phyloP scores from a whole-genome alignment of 2,329 filamentous ascomycete species.

The Rhexocercosporidium sp. region DNA sequence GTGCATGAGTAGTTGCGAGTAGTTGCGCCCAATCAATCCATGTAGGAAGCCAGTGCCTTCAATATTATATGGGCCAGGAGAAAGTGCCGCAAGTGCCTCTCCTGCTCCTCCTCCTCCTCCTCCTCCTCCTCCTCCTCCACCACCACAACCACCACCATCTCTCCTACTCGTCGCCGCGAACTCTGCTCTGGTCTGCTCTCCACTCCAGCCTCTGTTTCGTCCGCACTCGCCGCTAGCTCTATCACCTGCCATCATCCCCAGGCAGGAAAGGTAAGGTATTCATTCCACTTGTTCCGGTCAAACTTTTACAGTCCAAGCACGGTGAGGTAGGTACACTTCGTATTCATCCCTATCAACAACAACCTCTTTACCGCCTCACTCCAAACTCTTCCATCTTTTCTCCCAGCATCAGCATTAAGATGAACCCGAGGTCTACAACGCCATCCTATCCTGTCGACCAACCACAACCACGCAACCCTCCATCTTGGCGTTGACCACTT shows the following conservation, averaged over 20 bases:
- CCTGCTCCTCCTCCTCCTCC: not conserved
- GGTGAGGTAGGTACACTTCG: not conserved
- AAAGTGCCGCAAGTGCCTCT: not conserved
- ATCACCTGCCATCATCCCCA: not conserved
- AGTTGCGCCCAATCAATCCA: not conserved
- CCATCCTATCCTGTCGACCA: not conserved
- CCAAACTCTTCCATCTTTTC: too few species aligned
- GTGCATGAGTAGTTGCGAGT: too few species aligned
- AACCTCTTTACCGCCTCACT: not conserved
- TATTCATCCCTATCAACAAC: not conserved
- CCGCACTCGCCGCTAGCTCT: not conserved
- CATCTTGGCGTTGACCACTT: not conserved
- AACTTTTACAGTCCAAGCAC: too few species aligned
- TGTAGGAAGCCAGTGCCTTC: too few species aligned
- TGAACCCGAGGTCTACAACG: not conserved
- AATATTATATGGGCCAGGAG: too few species aligned
- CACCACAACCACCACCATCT: too few species aligned
- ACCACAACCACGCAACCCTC: not conserved
- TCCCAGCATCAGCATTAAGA: not conserved
- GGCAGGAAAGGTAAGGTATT: too few species aligned
- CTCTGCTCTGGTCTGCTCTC: not conserved
- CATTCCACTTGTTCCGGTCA: too few species aligned
- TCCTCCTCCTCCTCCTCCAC: not conserved
- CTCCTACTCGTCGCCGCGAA: not conserved
- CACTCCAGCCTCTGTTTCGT: not conserved